Percentiles rank a stretch among this genome's conserved stretches.
These are phyloP conservation scores for Botrytis aclada DNA, from an alignment of 2,329 filamentous ascomycete genomes.

Conservation along the genomic window DNA sequence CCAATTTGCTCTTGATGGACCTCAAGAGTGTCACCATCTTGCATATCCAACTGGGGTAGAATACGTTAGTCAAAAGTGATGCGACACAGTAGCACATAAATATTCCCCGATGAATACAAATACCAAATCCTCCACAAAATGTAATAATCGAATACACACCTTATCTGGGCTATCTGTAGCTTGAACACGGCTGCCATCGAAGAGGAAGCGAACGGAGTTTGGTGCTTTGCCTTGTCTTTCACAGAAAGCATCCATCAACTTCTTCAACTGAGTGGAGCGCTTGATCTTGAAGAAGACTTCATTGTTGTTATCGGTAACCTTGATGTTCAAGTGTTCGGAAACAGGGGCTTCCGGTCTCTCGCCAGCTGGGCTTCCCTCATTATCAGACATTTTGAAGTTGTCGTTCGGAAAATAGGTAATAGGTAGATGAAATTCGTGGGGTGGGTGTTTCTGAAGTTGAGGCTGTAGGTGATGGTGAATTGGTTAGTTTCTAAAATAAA, in stretches of 20 bases:
- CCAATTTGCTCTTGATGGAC: conserved; percentile 98
- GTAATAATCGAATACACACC: conserved; percentile 54
- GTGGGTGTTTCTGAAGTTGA: background rate
- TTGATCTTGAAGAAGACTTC: conserved; percentile 99
- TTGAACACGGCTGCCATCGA: conserved; percentile 92
- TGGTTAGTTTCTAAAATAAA: background rate
- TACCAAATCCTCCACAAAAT: background rate
- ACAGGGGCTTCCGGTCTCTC: conserved; percentile 35
- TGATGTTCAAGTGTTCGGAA: conserved; percentile 93
- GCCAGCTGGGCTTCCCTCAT: conserved; percentile 45
- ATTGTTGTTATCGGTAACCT: conserved; percentile 98
- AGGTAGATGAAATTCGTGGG: conserved; percentile 8
- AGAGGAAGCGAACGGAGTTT: conserved; percentile 85
- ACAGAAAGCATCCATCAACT: conserved; percentile 98
- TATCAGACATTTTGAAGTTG: conserved; percentile 40
- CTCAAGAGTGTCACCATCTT: conserved; percentile 91
- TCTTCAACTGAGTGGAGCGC: conserved; percentile 90
- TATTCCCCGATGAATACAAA: too few species aligned
- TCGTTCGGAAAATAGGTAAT: background rate
- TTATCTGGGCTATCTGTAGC: conserved; percentile 85
- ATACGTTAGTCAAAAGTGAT: background rate
- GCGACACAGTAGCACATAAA: conserved; percentile 7
- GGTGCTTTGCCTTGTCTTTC: conserved; percentile 89
- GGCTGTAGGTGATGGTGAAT: background rate
- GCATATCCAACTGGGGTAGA: conserved; percentile 83